Percentiles rank a stretch among this genome's conserved stretches.
These are phyloP conservation scores for Lunularia cruciata DNA, from an alignment of 225 moss, liverwort and hornwort genomes.

Conservation along the genomic window DNA sequence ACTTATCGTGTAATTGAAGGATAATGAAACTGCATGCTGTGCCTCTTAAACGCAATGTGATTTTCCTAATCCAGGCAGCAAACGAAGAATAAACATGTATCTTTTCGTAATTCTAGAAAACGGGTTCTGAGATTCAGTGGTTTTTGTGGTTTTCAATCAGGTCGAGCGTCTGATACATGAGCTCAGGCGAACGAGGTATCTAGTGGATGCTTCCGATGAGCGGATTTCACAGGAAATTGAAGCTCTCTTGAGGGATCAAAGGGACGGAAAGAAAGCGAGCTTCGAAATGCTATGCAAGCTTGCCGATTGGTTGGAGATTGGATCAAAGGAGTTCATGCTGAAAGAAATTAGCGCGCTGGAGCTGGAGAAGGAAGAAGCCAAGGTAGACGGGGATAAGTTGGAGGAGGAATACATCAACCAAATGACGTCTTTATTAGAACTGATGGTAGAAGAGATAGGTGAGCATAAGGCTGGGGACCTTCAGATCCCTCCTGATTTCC, in stretches of 20 bases:
- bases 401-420: conserved; percentile 50
- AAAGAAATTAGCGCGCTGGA: conserved; percentile 40
- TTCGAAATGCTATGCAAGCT: conserved; percentile 44
- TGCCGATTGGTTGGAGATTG: conserved; percentile 50
- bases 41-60: no score
- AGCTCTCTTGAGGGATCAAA: conserved; percentile 48
- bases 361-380: conserved; percentile 39
- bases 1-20: not conserved
- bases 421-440: conserved; percentile 35
- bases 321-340: conserved; percentile 44
- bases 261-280: conserved; percentile 44
- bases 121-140: not conserved
- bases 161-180: conserved; percentile 63
- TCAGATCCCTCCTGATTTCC: conserved; percentile 86
- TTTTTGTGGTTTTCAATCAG: conserved; percentile 30
- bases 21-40: no score
- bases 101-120: not conserved
- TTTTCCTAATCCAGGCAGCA: no score
- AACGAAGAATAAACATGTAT: no score
- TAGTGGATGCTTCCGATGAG: conserved; percentile 54
- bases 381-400: conserved; percentile 30
- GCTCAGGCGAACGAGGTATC: conserved; percentile 56
- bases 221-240: conserved; percentile 42
- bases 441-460: conserved; percentile 47
- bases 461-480: conserved; percentile 43